phyloP scores from a whole-genome alignment of 768 basidiomycete genomes.

The Pulveroboletus sp. region DNA sequence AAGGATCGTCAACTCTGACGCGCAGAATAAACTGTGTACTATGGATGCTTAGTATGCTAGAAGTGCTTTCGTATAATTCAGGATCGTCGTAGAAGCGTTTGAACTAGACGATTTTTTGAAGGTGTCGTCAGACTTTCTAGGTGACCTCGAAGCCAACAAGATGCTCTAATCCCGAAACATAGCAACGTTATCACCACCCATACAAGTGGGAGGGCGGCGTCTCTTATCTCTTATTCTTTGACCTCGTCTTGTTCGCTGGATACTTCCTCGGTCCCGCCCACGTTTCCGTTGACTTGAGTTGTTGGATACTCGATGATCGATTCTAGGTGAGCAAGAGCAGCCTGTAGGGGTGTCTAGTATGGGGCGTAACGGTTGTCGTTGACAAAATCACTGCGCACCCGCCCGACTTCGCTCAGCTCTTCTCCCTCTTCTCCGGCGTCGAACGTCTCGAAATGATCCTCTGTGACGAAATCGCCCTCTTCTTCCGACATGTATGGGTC shows the following conservation, averaged over 20 bases:
- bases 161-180: too few species aligned
- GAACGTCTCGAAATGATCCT: constrained; percentile 47
- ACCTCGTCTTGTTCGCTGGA: constrained; percentile 13
- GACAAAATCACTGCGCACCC: constrained; percentile 89
- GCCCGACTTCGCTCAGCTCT: constrained; percentile 83
- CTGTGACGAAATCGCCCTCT: constrained; percentile 51
- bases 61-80: constrained; percentile 12
- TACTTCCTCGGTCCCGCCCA: constrained; percentile 14
- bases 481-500: constrained; percentile 47
- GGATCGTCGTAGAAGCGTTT: background rate
- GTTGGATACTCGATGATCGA: constrained; percentile 53
- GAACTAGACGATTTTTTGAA: too few species aligned
- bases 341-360: constrained; percentile 74
- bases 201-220: too few species aligned
- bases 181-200: too few species aligned
- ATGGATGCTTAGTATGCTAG: constrained; percentile 10
- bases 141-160: too few species aligned
- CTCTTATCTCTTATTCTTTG: constrained; percentile 7
- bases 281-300: constrained; percentile 14
- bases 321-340: constrained; percentile 77
- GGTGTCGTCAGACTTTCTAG: background rate
- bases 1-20: background rate
- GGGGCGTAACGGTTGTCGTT: constrained; percentile 75
- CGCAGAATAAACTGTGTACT: constrained; percentile 7
- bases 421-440: constrained; percentile 53